Conservation (phyloP, 768 basidiomycete genomes). For the Suillus discolor region DNA sequence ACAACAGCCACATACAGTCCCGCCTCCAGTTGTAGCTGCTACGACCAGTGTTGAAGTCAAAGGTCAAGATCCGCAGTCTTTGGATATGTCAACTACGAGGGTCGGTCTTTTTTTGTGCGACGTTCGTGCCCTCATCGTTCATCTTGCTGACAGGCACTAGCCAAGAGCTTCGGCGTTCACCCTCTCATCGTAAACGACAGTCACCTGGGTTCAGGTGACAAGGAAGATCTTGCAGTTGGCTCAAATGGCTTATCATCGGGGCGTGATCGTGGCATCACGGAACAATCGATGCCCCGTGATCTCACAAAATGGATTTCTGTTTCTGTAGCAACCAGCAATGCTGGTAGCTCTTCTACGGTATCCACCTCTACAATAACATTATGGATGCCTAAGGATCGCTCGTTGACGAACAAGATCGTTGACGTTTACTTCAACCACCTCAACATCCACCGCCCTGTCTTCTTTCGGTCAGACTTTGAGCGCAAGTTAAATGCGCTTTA, state of each 20-base stretch:
- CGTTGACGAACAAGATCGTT: conserved; percentile 61
- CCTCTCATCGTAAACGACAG: conserved; percentile 68
- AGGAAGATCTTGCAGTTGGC: conserved; percentile 78
- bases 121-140: conserved; percentile 10
- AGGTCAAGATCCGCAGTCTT: conserved; percentile 77
- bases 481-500: conserved; percentile 68
- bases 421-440: conserved; percentile 77
- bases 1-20: conserved; percentile 31
- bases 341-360: conserved; percentile 18
- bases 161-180: conserved; percentile 79
- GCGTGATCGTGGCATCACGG: conserved; percentile 61
- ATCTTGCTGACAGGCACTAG: conserved; percentile 51
- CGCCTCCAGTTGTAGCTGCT: conserved; percentile 25
- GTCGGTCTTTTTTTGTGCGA: conserved; percentile 32
- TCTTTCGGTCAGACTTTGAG: conserved; percentile 68
- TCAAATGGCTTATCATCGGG: conserved; percentile 70
- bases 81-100: conserved; percentile 76
- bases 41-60: conserved; percentile 47
- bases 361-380: conserved; percentile 40
- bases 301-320: conserved; percentile 61
- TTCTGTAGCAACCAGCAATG: conserved; percentile 50
- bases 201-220: conserved; percentile 57
- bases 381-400: conserved; percentile 79
- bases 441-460: conserved; percentile 81
- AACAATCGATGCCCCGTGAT: conserved; percentile 61